Evolutionary conservation across 345 rosid genomes (phyloP).

Genomic region (Lepidium aucheri): DNA sequence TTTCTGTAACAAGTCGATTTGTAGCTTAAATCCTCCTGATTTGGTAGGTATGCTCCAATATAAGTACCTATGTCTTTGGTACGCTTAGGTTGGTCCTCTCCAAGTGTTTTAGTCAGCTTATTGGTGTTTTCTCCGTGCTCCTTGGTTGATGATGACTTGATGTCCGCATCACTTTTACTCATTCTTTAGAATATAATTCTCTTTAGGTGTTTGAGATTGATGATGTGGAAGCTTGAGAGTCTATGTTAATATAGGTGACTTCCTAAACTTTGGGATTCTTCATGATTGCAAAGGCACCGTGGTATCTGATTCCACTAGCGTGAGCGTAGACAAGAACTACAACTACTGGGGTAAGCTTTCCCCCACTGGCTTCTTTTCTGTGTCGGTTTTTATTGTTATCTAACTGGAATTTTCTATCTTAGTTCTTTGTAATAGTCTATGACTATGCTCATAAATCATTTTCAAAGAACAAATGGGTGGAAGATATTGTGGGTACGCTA

Average conservation of each 20-base stretch:
- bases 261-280: conserved; percentile 77
- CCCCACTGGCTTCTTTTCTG: not conserved
- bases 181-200: not conserved
- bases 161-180: too few relatives aligned
- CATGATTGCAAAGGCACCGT: conserved; percentile 83
- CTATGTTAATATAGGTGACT: conserved; percentile 65
- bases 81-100: too few relatives aligned
- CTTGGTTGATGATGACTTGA: too few relatives aligned
- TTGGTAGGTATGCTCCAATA: too few relatives aligned
- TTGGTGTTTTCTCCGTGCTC: too few relatives aligned
- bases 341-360: conserved; percentile 53
- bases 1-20: too few relatives aligned
- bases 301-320: conserved; percentile 90
- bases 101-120: too few relatives aligned
- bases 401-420: conserved; percentile 3
- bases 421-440: conserved; percentile 98
- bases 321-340: conserved; percentile 99
- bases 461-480: conserved; percentile 76
- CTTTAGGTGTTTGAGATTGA: conserved; percentile 80
- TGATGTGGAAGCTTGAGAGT: conserved; percentile 73
- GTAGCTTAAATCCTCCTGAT: too few relatives aligned
- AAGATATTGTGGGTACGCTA: conserved; percentile 89
- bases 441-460: conserved; percentile 96
- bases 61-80: too few relatives aligned
- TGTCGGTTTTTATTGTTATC: not conserved